Evolutionary conservation across 2,329 filamentous ascomycete genomes (phyloP), one percentile per base, ranked within the genome.

Genomic region (Colletotrichum paranaense): DNA sequence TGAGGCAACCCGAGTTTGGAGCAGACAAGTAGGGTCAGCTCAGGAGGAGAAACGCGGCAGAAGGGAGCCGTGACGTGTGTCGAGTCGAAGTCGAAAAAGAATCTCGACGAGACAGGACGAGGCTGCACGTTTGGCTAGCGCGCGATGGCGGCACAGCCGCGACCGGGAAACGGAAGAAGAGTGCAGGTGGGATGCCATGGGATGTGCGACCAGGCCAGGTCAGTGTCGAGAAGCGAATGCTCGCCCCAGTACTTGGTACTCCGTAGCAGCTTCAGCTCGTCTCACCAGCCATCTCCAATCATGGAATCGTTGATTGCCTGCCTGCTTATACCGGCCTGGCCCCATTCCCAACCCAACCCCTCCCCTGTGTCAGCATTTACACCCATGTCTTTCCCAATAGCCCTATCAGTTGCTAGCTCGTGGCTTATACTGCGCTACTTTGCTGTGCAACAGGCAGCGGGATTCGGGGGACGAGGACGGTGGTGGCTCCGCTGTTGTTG

Each of bases 321-420:
- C 42, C 32, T 16, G 26, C 28, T 49, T 53, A 7, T 19, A 42
- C 38, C 5, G 35, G 14, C 8, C 22, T 4, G 22, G 60, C 30
- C 52, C 66, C 49, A 49, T 63, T n/a, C 22, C 30, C 30, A 57
- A 35, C 56, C 38, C 19, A 53, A n/a, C 28, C 26, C 14, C 32
- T 12, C 55, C 67, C 70, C 66, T 67, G 70, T 46, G 24, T n/a
- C 42, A 14, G 56, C 67, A 71, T 73, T 71, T 67, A 67, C 35
- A 35, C 71, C 71, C 67, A 53, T 71, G 71, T 73, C 71, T 73
- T 60, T 67, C 67, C 38, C 67, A 66, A 55, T 71, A 66, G 56
- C 62, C 71, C 56, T 64, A 57, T 70, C 70, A 14, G 56, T 65
- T 56, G 56, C 60, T 66, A 65, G 67, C 46, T 56, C 67, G 53